Evolutionary conservation across 2,329 filamentous ascomycete genomes (phyloP).

Genomic region (Didymella exigua): DNA sequence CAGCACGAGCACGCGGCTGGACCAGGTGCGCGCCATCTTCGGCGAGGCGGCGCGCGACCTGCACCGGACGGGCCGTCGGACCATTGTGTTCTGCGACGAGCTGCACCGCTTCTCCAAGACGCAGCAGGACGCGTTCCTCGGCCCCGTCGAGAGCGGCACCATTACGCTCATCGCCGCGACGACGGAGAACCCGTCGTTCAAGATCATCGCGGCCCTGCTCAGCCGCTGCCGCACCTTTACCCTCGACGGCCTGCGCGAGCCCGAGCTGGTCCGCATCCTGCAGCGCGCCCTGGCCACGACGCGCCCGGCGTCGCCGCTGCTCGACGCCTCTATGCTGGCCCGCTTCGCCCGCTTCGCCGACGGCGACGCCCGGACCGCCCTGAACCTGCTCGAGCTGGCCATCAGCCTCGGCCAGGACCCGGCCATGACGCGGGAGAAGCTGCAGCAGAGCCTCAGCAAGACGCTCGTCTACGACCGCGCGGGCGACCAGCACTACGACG

Average conservation of each 20-base stretch:
- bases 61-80: constrained; percentile 81
- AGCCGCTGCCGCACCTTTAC: constrained; percentile 93
- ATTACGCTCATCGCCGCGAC: constrained; percentile 94
- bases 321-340: constrained; percentile 76
- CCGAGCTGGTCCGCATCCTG: constrained; percentile 76
- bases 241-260: constrained; percentile 72
- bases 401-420: constrained; percentile 73
- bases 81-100: constrained; percentile 97
- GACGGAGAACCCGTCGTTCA: constrained; percentile 96
- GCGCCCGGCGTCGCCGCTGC: constrained; percentile 59
- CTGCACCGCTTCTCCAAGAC: constrained; percentile 90
- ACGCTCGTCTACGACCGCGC: constrained; percentile 94
- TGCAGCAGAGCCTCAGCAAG: constrained; percentile 85
- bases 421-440: constrained; percentile 71
- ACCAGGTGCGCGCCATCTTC: constrained; percentile 92
- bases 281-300: constrained; percentile 73
- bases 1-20: constrained; percentile 84
- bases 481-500: constrained; percentile 97
- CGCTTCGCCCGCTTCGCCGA: constrained; percentile 89
- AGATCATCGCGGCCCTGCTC: constrained; percentile 83
- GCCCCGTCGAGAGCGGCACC: constrained; percentile 86
- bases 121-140: constrained; percentile 94
- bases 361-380: constrained; percentile 88
- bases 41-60: constrained; percentile 81
- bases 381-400: constrained; percentile 90